Percentiles rank a stretch among this genome's conserved stretches.
These are phyloP conservation scores for Hyphodiscus sp. DNA, from an alignment of 2,329 filamentous ascomycete species.

Conservation along the genomic window DNA sequence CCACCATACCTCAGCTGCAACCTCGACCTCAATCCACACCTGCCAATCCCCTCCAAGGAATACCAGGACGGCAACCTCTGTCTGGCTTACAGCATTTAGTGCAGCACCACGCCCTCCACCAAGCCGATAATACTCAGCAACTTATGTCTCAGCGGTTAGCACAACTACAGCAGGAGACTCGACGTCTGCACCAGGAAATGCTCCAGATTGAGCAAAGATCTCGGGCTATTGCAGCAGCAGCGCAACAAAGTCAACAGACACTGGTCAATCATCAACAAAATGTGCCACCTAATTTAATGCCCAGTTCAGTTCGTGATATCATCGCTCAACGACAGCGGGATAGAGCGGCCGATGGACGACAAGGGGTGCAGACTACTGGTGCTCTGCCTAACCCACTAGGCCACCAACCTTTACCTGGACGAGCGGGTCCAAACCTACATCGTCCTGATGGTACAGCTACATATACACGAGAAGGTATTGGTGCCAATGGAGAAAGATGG, in stretches of 20 bases:
- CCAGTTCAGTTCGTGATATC: constrained; percentile 15
- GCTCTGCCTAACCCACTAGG: constrained; percentile 10
- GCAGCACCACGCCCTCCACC: constrained; percentile 20
- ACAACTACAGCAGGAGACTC: constrained; percentile 42
- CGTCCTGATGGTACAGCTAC: constrained; percentile 35
- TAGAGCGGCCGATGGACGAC: constrained; percentile 18
- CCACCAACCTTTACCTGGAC: constrained; percentile 21
- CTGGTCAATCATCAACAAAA: constrained; percentile 9
- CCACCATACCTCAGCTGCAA: constrained; percentile 6
- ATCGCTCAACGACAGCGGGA: constrained; percentile 25
- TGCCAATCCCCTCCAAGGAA: constrained; percentile 12
- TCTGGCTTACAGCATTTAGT: constrained; percentile 22
- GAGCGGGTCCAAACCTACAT: constrained; percentile 25
- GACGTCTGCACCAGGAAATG: constrained; percentile 35
- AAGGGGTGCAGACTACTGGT: constrained; percentile 18
- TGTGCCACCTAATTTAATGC: neutral
- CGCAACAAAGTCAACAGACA: constrained; percentile 1
- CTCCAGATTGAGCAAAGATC: constrained; percentile 17
- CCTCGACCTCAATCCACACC: constrained; percentile 19
- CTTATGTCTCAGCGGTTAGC: constrained; percentile 37
- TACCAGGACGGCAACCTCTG: constrained; percentile 20
- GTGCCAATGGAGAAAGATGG: constrained; percentile 46
- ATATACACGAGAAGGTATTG: constrained; percentile 42
- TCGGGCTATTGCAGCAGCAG: constrained; percentile 7
- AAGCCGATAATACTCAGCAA: constrained; percentile 16